Evolutionary conservation across 345 rosid genomes (phyloP).

Genomic region (Hevea brasiliensis): DNA sequence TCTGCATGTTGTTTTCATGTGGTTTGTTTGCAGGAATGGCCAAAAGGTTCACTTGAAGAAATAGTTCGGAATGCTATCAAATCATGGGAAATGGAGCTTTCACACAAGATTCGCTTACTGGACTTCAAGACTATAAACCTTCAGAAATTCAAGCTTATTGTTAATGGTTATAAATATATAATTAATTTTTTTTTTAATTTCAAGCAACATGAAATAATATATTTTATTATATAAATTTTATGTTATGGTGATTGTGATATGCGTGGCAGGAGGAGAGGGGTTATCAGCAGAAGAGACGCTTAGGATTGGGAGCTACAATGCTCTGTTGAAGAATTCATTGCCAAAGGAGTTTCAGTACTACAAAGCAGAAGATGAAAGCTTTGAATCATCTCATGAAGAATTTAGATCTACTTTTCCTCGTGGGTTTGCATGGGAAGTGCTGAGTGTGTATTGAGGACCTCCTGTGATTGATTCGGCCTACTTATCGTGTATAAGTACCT

Average conservation of each 20-base stretch:
- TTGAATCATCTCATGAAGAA: conserved; percentile 69
- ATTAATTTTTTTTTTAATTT: not conserved
- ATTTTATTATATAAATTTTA: too few relatives aligned
- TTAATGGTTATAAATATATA: conserved; percentile 52
- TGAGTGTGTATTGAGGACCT: conserved; percentile 67
- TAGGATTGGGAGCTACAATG: conserved; percentile 64
- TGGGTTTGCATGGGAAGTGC: conserved; percentile 86
- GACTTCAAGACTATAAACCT: conserved; percentile 74
- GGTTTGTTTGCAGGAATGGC: conserved; percentile 56
- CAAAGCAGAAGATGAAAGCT: conserved; percentile 68
- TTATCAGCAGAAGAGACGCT: conserved; percentile 66
- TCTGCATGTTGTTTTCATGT: not conserved
- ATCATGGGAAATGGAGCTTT: conserved; percentile 88
- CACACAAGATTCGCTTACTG: conserved; percentile 63
- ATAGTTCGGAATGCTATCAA: conserved; percentile 73
- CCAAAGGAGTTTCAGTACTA: conserved; percentile 60
- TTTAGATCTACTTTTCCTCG: conserved; percentile 67
- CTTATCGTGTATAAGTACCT: too few relatives aligned
- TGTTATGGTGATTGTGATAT: too few relatives aligned
- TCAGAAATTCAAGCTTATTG: conserved; percentile 65
- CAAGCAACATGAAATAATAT: too few relatives aligned
- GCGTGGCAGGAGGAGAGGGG: conserved; percentile 61
- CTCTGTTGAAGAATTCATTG: conserved; percentile 57
- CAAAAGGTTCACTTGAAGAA: conserved; percentile 74
- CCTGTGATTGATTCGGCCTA: conserved; percentile 66